Evolutionary conservation across 805 yeast genomes (phyloP).

Genomic region (Monosporozyma aquatica): DNA sequence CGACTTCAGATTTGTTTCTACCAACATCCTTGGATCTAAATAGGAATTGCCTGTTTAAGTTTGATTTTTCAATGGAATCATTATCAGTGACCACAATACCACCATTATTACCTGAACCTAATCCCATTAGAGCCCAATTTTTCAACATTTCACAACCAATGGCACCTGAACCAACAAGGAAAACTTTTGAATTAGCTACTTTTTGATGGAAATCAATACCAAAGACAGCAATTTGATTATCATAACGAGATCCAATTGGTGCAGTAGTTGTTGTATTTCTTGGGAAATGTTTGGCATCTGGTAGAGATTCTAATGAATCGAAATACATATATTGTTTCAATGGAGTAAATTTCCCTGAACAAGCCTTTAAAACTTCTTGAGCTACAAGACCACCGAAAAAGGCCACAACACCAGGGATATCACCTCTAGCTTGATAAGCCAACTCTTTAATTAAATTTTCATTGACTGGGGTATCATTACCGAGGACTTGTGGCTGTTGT

Average conservation of each 20-base stretch:
- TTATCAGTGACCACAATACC: slow-evolving; percentile 74
- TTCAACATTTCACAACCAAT: slow-evolving; percentile 98
- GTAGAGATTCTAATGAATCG: slow-evolving; percentile 88
- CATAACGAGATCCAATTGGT: slow-evolving; percentile 78
- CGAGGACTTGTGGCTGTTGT: slow-evolving; percentile 46
- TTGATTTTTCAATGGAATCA: slow-evolving; percentile 91
- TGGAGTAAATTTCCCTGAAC: slow-evolving; percentile 93
- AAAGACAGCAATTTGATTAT: slow-evolving; percentile 90
- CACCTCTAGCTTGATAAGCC: slow-evolving; percentile 83
- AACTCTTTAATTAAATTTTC: slow-evolving; percentile 60
- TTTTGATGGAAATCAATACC: slow-evolving; percentile 69
- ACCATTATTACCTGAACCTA: slow-evolving; percentile 88
- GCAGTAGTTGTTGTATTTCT: slow-evolving; percentile 65
- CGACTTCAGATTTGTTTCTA: slow-evolving; percentile 78
- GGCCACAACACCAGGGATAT: slow-evolving; percentile 81
- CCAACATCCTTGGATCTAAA: slow-evolving; percentile 96
- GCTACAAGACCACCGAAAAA: slow-evolving; percentile 91
- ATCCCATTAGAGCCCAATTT: slow-evolving; percentile 95
- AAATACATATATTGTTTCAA: slow-evolving; percentile 85
- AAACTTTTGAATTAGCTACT: slow-evolving; percentile 69
- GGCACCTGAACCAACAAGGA: slow-evolving; percentile 95
- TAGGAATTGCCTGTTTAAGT: slow-evolving; percentile 90
- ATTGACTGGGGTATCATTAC: slow-evolving; percentile 48
- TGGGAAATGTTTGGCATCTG: slow-evolving; percentile 45
- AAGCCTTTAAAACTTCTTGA: slow-evolving; percentile 91